A percentile compares a stretch with the other conserved stretches of the same genome.
Evolutionary conservation across 768 basidiomycete genomes (phyloP).

Genomic region (Trametes maxima): DNA sequence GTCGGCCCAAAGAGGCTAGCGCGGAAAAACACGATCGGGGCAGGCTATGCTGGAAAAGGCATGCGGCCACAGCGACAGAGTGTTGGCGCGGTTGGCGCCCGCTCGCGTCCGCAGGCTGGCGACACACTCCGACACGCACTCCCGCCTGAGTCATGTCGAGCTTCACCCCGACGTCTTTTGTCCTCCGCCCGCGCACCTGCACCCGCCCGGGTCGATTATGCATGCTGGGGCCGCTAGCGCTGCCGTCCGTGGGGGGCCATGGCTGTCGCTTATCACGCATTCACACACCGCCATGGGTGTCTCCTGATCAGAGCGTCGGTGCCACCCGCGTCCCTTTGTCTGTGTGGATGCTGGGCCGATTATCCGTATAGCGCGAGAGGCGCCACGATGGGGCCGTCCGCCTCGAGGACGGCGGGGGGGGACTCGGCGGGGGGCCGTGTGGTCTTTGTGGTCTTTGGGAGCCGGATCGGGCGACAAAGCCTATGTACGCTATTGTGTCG

Average conservation of each 20-base stretch:
- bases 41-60: conserved; percentile 13
- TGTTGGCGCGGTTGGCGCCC: neutral
- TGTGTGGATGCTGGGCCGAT: neutral
- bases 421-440: neutral
- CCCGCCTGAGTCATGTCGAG: conserved; percentile 1
- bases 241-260: neutral
- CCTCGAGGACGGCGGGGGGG: conserved; percentile 1
- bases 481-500: conserved; percentile 15
- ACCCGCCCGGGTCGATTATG: neutral
- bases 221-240: too few species aligned
- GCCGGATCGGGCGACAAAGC: conserved; percentile 16
- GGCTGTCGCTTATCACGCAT: conserved; percentile 13
- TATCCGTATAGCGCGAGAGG: neutral
- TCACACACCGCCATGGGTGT: neutral
- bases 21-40: conserved; percentile 12
- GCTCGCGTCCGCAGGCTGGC: neutral
- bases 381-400: neutral
- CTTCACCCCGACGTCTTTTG: neutral
- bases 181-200: neutral
- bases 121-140: neutral
- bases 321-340: neutral
- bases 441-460: conserved; percentile 1
- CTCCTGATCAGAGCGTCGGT: neutral
- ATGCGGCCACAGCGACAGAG: conserved; percentile 14
- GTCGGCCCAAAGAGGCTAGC: conserved; percentile 11